Conservation (phyloP, 1,284 basidiomycete species). For the Tylopilus orsonianus region DNA sequence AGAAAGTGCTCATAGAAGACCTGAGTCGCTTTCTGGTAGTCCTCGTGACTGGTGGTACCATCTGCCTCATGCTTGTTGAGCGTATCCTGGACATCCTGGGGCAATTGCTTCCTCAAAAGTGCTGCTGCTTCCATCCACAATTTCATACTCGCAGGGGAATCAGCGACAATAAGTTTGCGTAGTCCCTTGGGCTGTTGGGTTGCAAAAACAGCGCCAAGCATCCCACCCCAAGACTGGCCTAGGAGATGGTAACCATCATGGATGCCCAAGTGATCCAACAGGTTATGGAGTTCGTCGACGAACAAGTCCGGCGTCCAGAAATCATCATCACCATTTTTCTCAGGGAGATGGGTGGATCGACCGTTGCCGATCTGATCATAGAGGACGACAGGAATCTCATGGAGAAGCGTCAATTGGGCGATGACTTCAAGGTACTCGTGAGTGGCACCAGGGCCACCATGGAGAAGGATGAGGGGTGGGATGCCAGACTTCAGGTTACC, state of each 20-base stretch:
- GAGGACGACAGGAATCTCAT: slow-evolving; percentile 41
- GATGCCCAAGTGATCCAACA: slow-evolving; percentile 42
- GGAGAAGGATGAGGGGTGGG: slow-evolving; percentile 43
- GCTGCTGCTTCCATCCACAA: slow-evolving; percentile 40
- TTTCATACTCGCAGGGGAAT: slow-evolving; percentile 41
- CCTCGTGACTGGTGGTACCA: slow-evolving; percentile 44
- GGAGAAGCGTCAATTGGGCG: slow-evolving; percentile 32
- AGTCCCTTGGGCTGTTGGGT: slow-evolving; percentile 41
- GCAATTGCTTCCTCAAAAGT: slow-evolving; percentile 37
- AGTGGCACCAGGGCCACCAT: slow-evolving; percentile 45
- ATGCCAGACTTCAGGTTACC: slow-evolving; percentile 37
- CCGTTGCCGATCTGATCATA: slow-evolving; percentile 52
- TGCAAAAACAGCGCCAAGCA: slow-evolving; percentile 43
- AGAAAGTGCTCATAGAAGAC: slow-evolving; percentile 45
- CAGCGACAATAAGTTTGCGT: slow-evolving; percentile 40
- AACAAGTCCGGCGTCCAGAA: slow-evolving; percentile 50
- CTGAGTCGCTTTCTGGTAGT: slow-evolving; percentile 46
- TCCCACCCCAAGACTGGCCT: slow-evolving; percentile 55
- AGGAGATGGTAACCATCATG: slow-evolving; percentile 38
- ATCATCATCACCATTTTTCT: slow-evolving; percentile 34
- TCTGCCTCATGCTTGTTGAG: slow-evolving; percentile 48
- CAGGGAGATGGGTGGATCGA: slow-evolving; percentile 45
- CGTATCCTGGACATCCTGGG: slow-evolving; percentile 42
- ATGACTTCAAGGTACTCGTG: slow-evolving; percentile 41
- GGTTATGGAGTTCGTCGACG: slow-evolving; percentile 45